These are phyloP conservation scores for Coelastrella sp. DNA, from an alignment of 139 green algal species.

Conservation along the genomic window DNA sequence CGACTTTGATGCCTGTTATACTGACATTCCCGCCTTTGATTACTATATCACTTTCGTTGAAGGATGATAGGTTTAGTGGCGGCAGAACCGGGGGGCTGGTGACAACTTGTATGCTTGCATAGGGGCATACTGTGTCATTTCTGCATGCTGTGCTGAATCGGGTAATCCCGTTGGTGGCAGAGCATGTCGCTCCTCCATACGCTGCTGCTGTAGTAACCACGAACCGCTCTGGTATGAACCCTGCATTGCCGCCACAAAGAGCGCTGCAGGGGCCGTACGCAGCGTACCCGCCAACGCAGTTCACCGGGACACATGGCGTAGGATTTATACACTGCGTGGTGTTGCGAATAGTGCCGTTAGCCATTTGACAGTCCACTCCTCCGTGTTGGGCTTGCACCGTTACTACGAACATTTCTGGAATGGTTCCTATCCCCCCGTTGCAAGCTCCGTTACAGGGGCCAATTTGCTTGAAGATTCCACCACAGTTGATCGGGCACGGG, in stretches of 20 bases:
- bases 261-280: background rate
- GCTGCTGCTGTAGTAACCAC: background rate
- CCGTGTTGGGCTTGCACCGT: background rate
- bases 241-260: background rate
- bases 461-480: background rate
- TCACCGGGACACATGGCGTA: background rate
- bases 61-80: background rate
- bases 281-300: background rate
- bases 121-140: slow-evolving; percentile 7
- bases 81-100: slow-evolving; percentile 19
- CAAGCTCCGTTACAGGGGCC: background rate
- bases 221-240: background rate
- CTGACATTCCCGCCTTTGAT: slow-evolving; percentile 27
- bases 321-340: background rate
- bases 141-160: background rate
- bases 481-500: background rate
- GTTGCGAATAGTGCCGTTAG: background rate
- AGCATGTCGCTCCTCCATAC: background rate
- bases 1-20: slow-evolving; percentile 8
- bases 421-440: background rate
- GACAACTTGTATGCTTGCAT: background rate
- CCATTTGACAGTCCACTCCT: background rate
- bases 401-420: background rate
- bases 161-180: background rate
- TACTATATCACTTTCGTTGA: slow-evolving; percentile 4